These are phyloP conservation scores for Irpex sp. DNA, from an alignment of 1,284 basidiomycete genomes.

Conservation along the genomic window DNA sequence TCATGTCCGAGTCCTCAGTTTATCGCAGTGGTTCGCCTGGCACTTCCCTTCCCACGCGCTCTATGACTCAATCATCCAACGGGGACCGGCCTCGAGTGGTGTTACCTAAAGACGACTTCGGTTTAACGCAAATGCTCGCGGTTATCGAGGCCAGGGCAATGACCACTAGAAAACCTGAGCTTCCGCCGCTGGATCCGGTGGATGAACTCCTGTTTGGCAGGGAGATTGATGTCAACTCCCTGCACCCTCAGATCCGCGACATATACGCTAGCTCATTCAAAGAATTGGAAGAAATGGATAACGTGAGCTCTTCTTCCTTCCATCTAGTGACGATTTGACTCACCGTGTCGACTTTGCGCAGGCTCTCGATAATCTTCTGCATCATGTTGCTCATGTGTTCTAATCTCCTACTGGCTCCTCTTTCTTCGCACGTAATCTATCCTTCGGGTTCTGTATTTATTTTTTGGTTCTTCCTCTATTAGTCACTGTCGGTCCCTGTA, in stretches of 20 bases:
- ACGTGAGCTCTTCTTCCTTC: constrained; percentile 40
- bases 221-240: constrained; percentile 51
- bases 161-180: constrained; percentile 29
- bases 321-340: constrained; percentile 1
- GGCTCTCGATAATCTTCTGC: constrained; percentile 34
- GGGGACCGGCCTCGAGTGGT: constrained; percentile 32
- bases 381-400: constrained; percentile 19
- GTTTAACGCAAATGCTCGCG: constrained; percentile 77
- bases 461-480: background rate
- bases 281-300: constrained; percentile 78
- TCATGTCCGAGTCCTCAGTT: constrained; percentile 55
- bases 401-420: constrained; percentile 1
- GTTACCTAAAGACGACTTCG: constrained; percentile 79
- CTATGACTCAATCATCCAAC: constrained; percentile 23
- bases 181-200: constrained; percentile 51
- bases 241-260: constrained; percentile 72
- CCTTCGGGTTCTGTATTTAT: background rate
- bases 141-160: constrained; percentile 70
- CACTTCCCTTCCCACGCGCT: constrained; percentile 20
- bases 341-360: constrained; percentile 9
- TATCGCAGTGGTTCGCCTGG: constrained; percentile 43
- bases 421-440: constrained; percentile 5
- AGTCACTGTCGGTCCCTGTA: background rate
- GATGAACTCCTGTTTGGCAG: constrained; percentile 74
- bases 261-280: constrained; percentile 70